Evolutionary conservation across 1,284 basidiomycete species (phyloP), one percentile per base, ranked within the genome.

Genomic region (Naganishia liquefaciens): DNA sequence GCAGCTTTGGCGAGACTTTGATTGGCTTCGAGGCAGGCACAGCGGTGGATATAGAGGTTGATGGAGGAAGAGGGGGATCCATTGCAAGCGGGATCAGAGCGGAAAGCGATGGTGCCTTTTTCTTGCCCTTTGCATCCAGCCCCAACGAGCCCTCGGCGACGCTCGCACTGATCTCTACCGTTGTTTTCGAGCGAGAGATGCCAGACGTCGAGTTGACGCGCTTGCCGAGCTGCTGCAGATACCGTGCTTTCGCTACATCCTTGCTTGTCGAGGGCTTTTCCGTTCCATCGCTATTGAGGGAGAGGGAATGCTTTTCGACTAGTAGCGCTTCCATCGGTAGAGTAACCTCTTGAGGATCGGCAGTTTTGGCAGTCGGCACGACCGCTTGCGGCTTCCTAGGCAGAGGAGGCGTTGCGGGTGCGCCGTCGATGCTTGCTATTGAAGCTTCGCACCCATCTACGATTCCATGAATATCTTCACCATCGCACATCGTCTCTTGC

Each of bases 131-230:
- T 10, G 33, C 7, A 30, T 37, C 33, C 33, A 37, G 33, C 33
- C 33, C 13, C 28, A 10, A 15, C 7, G 10, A 7, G 15, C 19
- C 3, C 15, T 27, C 19, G 50, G 33, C 11, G 50, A 52, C 33
- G 50, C 15, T 15, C 9, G 13, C 37, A 19, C 7, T 33, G 27
- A 15, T 17, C 23, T 33, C 50, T 19, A n/a, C 28, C 10, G 19
- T 33, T 13, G 50, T 33, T 6, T 17, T 17, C 28, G 50, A 33
- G 50, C 50, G 50, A 52, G 50, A 52, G 19, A 52, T 30, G 28
- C 28, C 37, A 28, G 28, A 52, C 27, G 28, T 13, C 28, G 13
- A 27, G 28, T 33, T 21, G 50, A 33, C 11, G 17, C 50, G 28
- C 27, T 27, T 27, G 10, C 37, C 28, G 15, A 52, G 28, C 21